Evolutionary conservation across 2,329 filamentous ascomycete genomes (phyloP).

Genomic region (Colletotrichum magnum): DNA sequence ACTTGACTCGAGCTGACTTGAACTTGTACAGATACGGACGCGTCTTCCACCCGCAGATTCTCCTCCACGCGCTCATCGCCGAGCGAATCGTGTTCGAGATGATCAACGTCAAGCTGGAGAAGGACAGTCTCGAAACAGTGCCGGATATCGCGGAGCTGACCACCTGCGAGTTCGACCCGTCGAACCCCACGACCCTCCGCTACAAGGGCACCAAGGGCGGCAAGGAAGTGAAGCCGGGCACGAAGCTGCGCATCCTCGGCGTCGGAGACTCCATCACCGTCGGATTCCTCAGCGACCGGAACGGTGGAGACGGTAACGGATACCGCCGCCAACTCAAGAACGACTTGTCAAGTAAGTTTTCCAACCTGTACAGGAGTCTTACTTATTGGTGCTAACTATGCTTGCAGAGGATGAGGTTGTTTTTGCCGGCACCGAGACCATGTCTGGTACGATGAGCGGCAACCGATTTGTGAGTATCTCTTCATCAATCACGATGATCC

Average conservation of each 20-base stretch:
- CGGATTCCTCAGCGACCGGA: slow-evolving; percentile 43
- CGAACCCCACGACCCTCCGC: no score
- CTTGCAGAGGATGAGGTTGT: slow-evolving; percentile 45
- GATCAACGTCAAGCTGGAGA: no score
- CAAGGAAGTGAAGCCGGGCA: slow-evolving; percentile 43
- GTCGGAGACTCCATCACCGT: slow-evolving; percentile 56
- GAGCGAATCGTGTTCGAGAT: no score
- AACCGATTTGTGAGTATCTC: slow-evolving; percentile 49
- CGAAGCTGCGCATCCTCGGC: slow-evolving; percentile 52
- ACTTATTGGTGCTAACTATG: neutral
- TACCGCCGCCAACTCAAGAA: slow-evolving; percentile 50
- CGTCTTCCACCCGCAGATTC: no score
- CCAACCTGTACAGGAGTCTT: no score
- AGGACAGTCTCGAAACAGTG: no score
- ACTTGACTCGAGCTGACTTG: no score
- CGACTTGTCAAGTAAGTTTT: slow-evolving; percentile 47
- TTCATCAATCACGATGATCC: no score
- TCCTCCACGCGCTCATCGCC: no score
- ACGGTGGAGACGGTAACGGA: slow-evolving; percentile 53
- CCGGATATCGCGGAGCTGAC: no score
- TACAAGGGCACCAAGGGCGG: slow-evolving; percentile 18
- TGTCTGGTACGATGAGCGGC: slow-evolving; percentile 47
- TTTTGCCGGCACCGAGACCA: slow-evolving; percentile 49
- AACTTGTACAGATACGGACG: no score
- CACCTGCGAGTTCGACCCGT: no score